Evolutionary conservation across 768 basidiomycete species (phyloP).

Genomic region (Pleurotus ostreatus): DNA sequence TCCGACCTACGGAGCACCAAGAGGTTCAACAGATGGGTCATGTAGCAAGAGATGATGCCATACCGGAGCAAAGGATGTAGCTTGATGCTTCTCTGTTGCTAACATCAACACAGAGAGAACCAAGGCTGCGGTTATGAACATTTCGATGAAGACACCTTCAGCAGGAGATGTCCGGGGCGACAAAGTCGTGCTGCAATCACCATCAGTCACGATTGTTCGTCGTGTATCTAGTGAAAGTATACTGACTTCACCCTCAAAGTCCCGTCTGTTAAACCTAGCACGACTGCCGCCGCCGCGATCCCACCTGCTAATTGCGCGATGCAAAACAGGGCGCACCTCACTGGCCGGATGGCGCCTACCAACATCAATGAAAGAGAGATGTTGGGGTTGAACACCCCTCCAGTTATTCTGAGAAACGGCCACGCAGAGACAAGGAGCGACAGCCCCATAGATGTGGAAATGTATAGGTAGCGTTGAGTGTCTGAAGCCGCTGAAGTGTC

Average conservation of each 20-base stretch:
- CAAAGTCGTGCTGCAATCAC: constrained; percentile 39
- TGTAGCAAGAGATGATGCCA: not conserved
- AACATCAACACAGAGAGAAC: constrained; percentile 68
- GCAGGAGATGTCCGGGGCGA: constrained; percentile 42
- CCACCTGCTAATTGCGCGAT: constrained; percentile 60
- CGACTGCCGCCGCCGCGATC: constrained; percentile 53
- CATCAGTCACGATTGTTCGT: constrained; percentile 7
- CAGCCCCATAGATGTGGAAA: constrained; percentile 57
- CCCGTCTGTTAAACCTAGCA: constrained; percentile 52
- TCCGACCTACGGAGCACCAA: constrained; percentile 39
- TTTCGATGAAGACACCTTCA: constrained; percentile 68
- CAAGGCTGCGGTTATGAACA: constrained; percentile 60
- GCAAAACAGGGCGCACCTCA: constrained; percentile 55
- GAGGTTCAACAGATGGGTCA: not conserved
- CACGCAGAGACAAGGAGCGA: constrained; percentile 61
- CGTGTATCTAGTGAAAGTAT: not conserved
- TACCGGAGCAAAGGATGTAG: constrained; percentile 68
- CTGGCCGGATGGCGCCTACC: constrained; percentile 47
- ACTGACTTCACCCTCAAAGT: constrained; percentile 49
- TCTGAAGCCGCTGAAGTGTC: constrained; percentile 18
- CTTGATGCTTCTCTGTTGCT: constrained; percentile 64
- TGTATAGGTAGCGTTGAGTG: constrained; percentile 47
- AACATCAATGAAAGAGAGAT: constrained; percentile 58
- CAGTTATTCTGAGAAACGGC: constrained; percentile 27
- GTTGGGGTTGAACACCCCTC: constrained; percentile 42